Base-by-base conservation (phyloP, 495 filamentous ascomycete species). In the Podospora australis region DNA sequence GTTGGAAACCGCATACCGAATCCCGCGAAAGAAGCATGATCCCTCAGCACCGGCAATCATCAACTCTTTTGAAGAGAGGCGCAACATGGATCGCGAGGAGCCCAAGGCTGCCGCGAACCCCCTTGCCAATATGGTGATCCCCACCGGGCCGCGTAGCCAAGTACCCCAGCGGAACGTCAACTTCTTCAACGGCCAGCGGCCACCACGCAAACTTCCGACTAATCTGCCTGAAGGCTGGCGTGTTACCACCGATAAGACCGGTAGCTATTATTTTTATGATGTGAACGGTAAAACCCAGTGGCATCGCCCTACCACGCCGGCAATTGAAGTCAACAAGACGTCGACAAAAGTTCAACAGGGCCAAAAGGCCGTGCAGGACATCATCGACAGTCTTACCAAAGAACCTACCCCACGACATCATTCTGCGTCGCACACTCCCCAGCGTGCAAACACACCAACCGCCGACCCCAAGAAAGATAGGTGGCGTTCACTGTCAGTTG, bases 1-100 rank as follows among this genome's bases (percentile, higher is more conserved):
- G 29, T 73, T 99, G 17, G 84, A 94, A 61, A 79, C 92, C n/a
- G 92, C 80, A 13, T 99, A 96, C 66, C 82, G 94, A 34, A 99
- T 99, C 60, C 91, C 92, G 21, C 83, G 92, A 40, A 89, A 77
- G 57, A 76, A 78, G 62, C 52, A 71, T 38, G 72, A 77, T 53
- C 62, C 63, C 39, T 56, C 67, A 23, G 62, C 62, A 13, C 63
- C 63, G 2, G 63, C 60, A 16, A 46, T 64, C 14, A 52, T 59
- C 34, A 83, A 78, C 52, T 80, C 77, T 42, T 86, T 81, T 34
- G 63, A 64, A 46, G 84, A 83, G 52, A 83, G 86, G 39, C 82
- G 87, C 24, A 83, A 83, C 49, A 66, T 63, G 44, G 79, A 80
- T 26, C 78, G 82, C 17, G 72, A 80, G 24, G 83, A 87, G 43